Percentiles rank a stretch among this genome's conserved stretches.
phyloP scores from a whole-genome alignment of 441 rosid species.

The Brassica hybrid region DNA sequence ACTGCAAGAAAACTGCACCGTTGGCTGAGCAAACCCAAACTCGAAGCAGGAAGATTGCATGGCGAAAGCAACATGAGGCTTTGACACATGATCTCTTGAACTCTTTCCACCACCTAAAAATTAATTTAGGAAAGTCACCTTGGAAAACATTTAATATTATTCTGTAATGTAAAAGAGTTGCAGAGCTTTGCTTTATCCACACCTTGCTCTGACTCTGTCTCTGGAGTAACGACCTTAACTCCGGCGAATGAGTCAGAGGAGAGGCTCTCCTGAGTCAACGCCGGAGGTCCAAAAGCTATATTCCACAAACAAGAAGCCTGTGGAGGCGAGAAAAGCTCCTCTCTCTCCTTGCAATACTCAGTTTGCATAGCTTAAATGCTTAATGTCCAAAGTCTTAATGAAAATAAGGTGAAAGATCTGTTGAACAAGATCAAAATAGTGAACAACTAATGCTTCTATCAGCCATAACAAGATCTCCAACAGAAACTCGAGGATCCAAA shows the following conservation, averaged over 20 bases:
- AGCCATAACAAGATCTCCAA: slow-evolving; percentile 17
- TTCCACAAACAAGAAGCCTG: slow-evolving; percentile 62
- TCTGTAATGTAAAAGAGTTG: no score
- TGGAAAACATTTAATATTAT: no score
- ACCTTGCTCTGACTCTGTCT: slow-evolving; percentile 40
- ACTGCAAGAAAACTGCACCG: slow-evolving; percentile 49
- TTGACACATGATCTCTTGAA: slow-evolving; percentile 52
- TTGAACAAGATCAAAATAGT: slow-evolving; percentile 21
- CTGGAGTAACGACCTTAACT: slow-evolving; percentile 42
- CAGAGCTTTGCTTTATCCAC: slow-evolving; percentile 45
- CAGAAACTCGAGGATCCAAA: slow-evolving; percentile 2
- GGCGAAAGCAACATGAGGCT: slow-evolving; percentile 49
- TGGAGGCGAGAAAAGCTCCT: slow-evolving; percentile 53
- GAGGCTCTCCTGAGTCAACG: slow-evolving; percentile 34
- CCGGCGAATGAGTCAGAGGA: slow-evolving; percentile 50
- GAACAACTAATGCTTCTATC: neutral
- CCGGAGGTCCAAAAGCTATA: slow-evolving; percentile 50
- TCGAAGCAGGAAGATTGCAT: slow-evolving; percentile 60
- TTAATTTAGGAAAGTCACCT: no score
- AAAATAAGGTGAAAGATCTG: slow-evolving; percentile 26
- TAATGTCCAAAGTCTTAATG: slow-evolving; percentile 30
- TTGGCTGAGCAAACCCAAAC: slow-evolving; percentile 61
- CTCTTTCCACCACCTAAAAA: slow-evolving; percentile 63
- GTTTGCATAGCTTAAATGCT: slow-evolving; percentile 77
- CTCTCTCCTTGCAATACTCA: slow-evolving; percentile 44